Base-by-base conservation (phyloP, 1,284 basidiomycete genomes). In the Coniferiporia sulphurascens region DNA sequence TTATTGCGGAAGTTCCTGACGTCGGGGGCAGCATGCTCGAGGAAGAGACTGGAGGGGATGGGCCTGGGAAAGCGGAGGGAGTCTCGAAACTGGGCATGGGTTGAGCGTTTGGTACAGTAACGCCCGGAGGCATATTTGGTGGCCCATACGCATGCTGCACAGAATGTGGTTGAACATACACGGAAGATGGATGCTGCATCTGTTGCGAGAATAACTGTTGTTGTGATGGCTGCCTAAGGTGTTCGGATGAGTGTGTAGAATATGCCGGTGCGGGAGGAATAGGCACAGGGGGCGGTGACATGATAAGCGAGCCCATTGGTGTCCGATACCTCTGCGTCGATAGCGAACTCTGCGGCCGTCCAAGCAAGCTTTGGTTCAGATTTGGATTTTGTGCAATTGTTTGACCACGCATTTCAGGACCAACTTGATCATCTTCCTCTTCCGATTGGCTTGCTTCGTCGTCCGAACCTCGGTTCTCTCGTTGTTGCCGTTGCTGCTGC, bases 251-350 rank as follows among this genome's bases (percentile, higher is more conserved):
- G 36, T 48, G 57, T 15, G 58, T 43, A n/a, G 45, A 52, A 43
- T 55, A 44, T 43, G 36, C 36, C 6, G 49, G 57, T 64, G 64
- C 56, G 46, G 65, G 65, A 15, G 62, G 61, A 22, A 44, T 50
- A 12, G 65, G 77, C 69, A 80, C 82, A 1, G 85, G 78, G 8
- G 84, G 78, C 32, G 83, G 79, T 66, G 83, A 74, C 36, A 80
- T 74, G 27, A 82, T 71, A 4, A 86, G 85, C 44, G 81, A 80
- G 4, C 81, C 78, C 67, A 85, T 76, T 4, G 89, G 90, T n/a
- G 89, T 91, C 56, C 84, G 87, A 67, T 91, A 91, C 52, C 84
- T 79, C 52, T 84, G 78, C 6, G 86, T 85, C 4, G 90, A 91
- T 50, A 84, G 69, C 10, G 89, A 87, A 15, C 89, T 91, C 44